phyloP scores from a whole-genome alignment of 495 filamentous ascomycete genomes.

The Bacidia rubella region DNA sequence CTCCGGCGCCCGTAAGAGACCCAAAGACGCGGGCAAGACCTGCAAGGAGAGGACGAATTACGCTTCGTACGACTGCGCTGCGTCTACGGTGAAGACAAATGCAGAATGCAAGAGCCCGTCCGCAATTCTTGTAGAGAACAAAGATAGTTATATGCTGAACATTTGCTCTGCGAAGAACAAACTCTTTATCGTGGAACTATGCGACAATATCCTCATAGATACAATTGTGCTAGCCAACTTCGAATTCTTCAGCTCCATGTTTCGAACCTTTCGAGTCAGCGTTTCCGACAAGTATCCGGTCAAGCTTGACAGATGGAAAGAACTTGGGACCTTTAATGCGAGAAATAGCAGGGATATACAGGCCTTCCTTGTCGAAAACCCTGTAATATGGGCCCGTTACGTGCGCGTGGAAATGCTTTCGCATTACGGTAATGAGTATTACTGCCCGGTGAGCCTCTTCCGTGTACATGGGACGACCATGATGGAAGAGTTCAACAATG shows the following conservation, averaged over 20 bases:
- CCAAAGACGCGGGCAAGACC: slow-evolving; percentile 88
- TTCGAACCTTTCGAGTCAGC: slow-evolving; percentile 75
- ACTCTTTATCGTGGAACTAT: slow-evolving; percentile 80
- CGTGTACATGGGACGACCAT: slow-evolving; percentile 92
- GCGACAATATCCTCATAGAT: slow-evolving; percentile 88
- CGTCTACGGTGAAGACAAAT: slow-evolving; percentile 85
- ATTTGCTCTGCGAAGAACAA: slow-evolving; percentile 80
- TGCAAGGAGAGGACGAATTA: slow-evolving; percentile 95
- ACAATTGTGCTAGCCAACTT: slow-evolving; percentile 94
- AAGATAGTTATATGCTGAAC: slow-evolving; percentile 97
- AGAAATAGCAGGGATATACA: slow-evolving; percentile 87
- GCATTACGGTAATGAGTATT: slow-evolving; percentile 93
- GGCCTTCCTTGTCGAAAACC: slow-evolving; percentile 82
- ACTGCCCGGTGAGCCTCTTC: slow-evolving; percentile 81
- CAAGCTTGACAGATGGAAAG: slow-evolving; percentile 82
- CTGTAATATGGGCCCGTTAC: slow-evolving; percentile 91
- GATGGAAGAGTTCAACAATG: slow-evolving; percentile 79
- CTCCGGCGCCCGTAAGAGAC: slow-evolving; percentile 38
- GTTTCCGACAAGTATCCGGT: slow-evolving; percentile 89
- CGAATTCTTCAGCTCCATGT: slow-evolving; percentile 96
- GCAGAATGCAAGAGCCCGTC: slow-evolving; percentile 68
- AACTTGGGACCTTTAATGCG: slow-evolving; percentile 77
- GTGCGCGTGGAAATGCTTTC: slow-evolving; percentile 79
- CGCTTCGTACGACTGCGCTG: slow-evolving; percentile 91
- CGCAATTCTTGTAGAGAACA: slow-evolving; percentile 84